These are phyloP conservation scores for Saccharomycopsis schoenii DNA, from an alignment of 805 yeast genomes.

Conservation along the genomic window DNA sequence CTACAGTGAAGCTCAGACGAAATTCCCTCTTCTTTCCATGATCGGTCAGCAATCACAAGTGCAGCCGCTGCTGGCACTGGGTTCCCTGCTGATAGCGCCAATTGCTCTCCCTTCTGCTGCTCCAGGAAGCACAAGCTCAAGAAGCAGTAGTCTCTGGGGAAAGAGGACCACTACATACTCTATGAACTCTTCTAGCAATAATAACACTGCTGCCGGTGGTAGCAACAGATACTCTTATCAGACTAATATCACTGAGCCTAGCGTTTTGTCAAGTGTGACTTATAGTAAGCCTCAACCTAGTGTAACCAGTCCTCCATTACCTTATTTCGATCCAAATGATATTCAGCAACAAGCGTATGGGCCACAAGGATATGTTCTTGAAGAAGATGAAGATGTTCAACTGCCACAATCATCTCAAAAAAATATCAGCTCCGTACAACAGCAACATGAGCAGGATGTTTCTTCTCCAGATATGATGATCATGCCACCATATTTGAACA, in stretches of 20 bases:
- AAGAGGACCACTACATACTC: conserved; percentile 13
- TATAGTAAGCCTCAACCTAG: not conserved
- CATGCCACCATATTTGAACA: conserved; percentile 19
- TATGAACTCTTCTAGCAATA: conserved; percentile 10
- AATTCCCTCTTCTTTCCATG: conserved; percentile 12
- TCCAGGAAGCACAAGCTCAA: not conserved
- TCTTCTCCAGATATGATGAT: conserved; percentile 6
- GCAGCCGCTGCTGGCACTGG: not conserved
- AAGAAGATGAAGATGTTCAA: not conserved
- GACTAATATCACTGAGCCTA: conserved; percentile 7
- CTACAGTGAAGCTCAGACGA: conserved; percentile 10
- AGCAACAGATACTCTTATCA: conserved; percentile 12
- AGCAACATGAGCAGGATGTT: conserved; percentile 1
- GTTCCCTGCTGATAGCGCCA: not conserved
- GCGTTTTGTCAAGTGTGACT: conserved; percentile 13
- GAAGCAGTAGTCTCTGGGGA: conserved; percentile 6
- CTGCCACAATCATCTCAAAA: not conserved
- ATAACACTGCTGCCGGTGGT: not conserved
- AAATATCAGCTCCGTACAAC: not conserved
- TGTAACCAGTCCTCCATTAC: not conserved
- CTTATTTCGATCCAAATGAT: not conserved
- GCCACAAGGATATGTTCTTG: not conserved
- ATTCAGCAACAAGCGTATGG: not conserved
- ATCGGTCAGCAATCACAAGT: not conserved
- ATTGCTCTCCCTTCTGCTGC: not conserved